Percentiles rank a stretch among this genome's conserved stretches.
Evolutionary conservation across 148 eudicot genomes (phyloP).

Genomic region (Simmondsia chinensis): DNA sequence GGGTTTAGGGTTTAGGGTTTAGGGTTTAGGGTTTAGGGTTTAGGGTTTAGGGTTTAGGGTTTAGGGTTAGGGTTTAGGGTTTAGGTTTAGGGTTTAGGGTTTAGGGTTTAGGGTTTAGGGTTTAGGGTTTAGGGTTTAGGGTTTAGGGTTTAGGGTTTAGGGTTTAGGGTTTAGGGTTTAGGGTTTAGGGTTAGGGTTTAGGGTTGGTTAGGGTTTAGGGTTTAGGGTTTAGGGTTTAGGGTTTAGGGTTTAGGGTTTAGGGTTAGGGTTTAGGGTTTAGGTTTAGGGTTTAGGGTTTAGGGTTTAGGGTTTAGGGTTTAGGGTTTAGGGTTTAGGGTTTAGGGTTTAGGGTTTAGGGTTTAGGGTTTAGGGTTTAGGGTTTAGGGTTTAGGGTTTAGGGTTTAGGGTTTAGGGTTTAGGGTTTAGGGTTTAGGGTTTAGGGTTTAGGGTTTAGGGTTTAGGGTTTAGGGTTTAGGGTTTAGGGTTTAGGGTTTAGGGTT

Average conservation of each 20-base stretch:
- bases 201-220: constrained; percentile 5
- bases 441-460: constrained; percentile 11
- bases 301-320: constrained; percentile 5
- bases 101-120: constrained; percentile 1
- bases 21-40: constrained; percentile 8
- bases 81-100: constrained; percentile 4
- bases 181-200: constrained; percentile 5
- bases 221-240: constrained; percentile 4
- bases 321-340: constrained; percentile 1
- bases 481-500: constrained; percentile 14
- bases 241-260: constrained; percentile 7
- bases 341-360: constrained; percentile 4
- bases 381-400: constrained; percentile 5
- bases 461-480: constrained; percentile 16
- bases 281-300: constrained; percentile 6
- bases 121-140: constrained; percentile 13
- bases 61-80: constrained; percentile 9
- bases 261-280: constrained; percentile 8
- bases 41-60: constrained; percentile 6
- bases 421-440: constrained; percentile 4
- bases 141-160: constrained; percentile 12
- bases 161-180: constrained; percentile 8
- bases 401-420: constrained; percentile 7
- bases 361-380: constrained; percentile 5
- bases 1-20: constrained; percentile 10